Evolutionary conservation across 2,329 filamentous ascomycete species (phyloP).

Genomic region (Ascomycota sp.): DNA sequence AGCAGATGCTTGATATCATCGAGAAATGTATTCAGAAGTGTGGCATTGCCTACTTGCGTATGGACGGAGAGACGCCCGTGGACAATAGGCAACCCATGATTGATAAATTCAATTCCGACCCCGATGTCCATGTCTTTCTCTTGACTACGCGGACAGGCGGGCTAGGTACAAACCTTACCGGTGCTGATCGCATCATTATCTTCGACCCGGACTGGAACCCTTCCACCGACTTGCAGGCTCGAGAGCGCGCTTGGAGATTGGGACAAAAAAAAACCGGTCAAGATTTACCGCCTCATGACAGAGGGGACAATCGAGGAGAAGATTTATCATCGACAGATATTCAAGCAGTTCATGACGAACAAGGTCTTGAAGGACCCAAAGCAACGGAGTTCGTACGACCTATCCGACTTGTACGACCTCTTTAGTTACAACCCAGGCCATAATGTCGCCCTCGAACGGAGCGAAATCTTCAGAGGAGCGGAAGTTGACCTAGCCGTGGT

Average conservation of each 20-base stretch:
- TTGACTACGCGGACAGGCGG: slow-evolving; percentile 92
- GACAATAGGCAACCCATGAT: slow-evolving; percentile 77
- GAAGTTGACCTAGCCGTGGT: slow-evolving; percentile 31
- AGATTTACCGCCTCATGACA: slow-evolving; percentile 94
- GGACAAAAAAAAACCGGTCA: slow-evolving; percentile 91
- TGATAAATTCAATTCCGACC: slow-evolving; percentile 75
- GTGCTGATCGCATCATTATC: slow-evolving; percentile 89
- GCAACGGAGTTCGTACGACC: slow-evolving; percentile 75
- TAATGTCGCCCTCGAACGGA: slow-evolving; percentile 47
- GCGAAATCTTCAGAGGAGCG: slow-evolving; percentile 69
- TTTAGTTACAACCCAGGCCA: slow-evolving; percentile 49
- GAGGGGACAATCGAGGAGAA: slow-evolving; percentile 97
- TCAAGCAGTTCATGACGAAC: slow-evolving; percentile 94
- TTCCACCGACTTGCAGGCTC: slow-evolving; percentile 84
- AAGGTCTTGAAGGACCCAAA: slow-evolving; percentile 91
- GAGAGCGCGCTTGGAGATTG: slow-evolving; percentile 86
- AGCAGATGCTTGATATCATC: slow-evolving; percentile 88
- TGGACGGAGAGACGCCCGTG: slow-evolving; percentile 86
- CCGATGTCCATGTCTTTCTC: slow-evolving; percentile 67
- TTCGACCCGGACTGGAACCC: slow-evolving; percentile 99
- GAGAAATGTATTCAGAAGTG: slow-evolving; percentile 59
- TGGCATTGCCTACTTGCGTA: slow-evolving; percentile 58
- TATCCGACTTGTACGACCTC: slow-evolving; percentile 77
- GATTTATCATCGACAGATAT: slow-evolving; percentile 96
- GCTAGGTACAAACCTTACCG: slow-evolving; percentile 82